Evolutionary conservation across 2,329 filamentous ascomycete genomes (phyloP).

Genomic region (Bipolaris sorokiniana): DNA sequence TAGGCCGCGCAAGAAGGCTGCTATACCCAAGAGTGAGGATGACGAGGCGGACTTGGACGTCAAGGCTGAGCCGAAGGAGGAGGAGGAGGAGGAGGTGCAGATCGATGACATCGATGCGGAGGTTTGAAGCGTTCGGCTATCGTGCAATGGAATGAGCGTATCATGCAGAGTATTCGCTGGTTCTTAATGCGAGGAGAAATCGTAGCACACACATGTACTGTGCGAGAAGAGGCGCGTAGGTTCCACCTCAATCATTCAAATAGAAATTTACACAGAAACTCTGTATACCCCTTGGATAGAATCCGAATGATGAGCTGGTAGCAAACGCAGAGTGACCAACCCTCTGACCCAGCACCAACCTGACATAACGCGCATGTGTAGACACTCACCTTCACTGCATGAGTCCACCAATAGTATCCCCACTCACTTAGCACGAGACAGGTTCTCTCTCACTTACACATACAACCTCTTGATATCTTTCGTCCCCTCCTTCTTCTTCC

Average conservation of each 20-base stretch:
- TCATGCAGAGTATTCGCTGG: neutral
- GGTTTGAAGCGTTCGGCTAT: neutral
- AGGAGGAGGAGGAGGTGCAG: neutral
- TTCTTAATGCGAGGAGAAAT: neutral
- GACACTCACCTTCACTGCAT: neutral
- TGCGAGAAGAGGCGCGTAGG: neutral
- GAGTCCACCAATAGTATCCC: neutral
- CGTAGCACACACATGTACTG: too few species aligned
- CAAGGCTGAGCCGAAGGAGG: conserved; percentile 9
- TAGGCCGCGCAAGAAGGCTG: conserved; percentile 1
- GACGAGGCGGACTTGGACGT: neutral
- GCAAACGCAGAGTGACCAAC: too few species aligned
- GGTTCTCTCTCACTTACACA: neutral
- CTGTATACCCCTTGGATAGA: too few species aligned
- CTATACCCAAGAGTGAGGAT: neutral
- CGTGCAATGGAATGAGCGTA: too few species aligned
- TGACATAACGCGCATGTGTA: neutral
- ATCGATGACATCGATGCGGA: neutral
- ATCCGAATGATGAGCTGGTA: too few species aligned
- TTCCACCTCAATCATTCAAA: too few species aligned
- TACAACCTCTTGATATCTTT: too few species aligned
- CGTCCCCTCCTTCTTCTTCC: neutral
- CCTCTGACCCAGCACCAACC: neutral
- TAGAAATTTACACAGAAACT: too few species aligned
- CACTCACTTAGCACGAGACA: too few species aligned